phyloP scores from a whole-genome alignment of 768 basidiomycete genomes.

The Gelatoporia subvermispora region DNA sequence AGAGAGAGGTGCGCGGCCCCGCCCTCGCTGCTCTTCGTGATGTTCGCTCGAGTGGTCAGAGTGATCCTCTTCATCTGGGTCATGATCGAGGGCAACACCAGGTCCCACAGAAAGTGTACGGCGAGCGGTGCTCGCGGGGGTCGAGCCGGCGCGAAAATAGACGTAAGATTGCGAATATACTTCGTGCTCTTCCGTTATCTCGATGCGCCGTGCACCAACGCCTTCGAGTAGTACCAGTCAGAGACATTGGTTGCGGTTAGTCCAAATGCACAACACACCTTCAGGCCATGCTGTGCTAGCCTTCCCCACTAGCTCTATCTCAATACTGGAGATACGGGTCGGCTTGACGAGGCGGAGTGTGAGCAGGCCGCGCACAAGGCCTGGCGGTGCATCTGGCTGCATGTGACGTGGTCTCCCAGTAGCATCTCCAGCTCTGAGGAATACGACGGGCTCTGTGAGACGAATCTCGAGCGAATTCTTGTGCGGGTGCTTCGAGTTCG shows the following conservation, averaged over 20 bases:
- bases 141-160: conserved; percentile 63
- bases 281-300: conserved; percentile 78
- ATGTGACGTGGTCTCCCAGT: conserved; percentile 25
- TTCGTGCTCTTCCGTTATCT: conserved; percentile 73
- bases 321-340: conserved; percentile 81
- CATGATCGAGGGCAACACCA: conserved; percentile 39
- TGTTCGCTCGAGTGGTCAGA: conserved; percentile 24
- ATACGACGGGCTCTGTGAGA: conserved; percentile 54
- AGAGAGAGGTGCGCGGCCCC: not conserved
- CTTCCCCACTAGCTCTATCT: conserved; percentile 71
- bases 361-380: conserved; percentile 62
- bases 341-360: conserved; percentile 67
- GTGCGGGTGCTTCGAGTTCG: conserved; percentile 23
- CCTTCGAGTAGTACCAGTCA: conserved; percentile 26
- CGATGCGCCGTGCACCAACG: conserved; percentile 67
- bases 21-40: conserved; percentile 13
- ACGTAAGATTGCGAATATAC: conserved; percentile 67
- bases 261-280: conserved; percentile 44
- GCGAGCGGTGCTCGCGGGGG: conserved; percentile 35
- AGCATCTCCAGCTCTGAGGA: conserved; percentile 38
- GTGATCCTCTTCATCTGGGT: conserved; percentile 31
- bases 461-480: conserved; percentile 36
- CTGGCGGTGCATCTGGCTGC: conserved; percentile 38
- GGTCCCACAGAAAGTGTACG: conserved; percentile 49
- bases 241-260: not conserved